These are phyloP conservation scores for Botrytis fragariae DNA, from an alignment of 2,329 filamentous ascomycete genomes.

Conservation along the genomic window DNA sequence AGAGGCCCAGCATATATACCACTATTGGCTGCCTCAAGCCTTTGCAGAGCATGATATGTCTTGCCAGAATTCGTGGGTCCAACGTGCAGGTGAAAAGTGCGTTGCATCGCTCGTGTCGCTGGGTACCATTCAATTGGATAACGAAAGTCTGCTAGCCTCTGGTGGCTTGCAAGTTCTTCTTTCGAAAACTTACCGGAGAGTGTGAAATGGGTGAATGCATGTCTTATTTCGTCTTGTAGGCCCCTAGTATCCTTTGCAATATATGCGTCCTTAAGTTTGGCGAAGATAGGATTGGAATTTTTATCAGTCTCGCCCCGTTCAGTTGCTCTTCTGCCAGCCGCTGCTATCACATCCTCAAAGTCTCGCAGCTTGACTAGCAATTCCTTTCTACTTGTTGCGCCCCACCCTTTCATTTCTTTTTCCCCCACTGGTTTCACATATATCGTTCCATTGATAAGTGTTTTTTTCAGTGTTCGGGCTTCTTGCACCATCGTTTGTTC, in stretches of 20 bases:
- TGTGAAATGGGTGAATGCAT: conserved; percentile 50
- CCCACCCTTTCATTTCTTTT: not conserved
- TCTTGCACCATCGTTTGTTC: not conserved
- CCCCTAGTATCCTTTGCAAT: conserved; percentile 50
- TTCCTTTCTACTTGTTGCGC: not conserved
- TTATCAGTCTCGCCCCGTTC: conserved; percentile 21
- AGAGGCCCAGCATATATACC: conserved; percentile 92
- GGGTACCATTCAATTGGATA: conserved; percentile 93
- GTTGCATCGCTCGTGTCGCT: conserved; percentile 72
- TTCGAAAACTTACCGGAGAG: conserved; percentile 48
- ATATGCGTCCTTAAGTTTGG: conserved; percentile 55
- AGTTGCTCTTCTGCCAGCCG: conserved; percentile 21
- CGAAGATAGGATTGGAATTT: conserved; percentile 31
- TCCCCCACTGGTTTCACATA: not conserved
- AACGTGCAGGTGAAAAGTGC: conserved; percentile 87
- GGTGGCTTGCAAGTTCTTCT: conserved; percentile 44
- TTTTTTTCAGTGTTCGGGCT: accelerated
- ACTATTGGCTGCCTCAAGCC: conserved; percentile 69
- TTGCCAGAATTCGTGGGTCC: conserved; percentile 98
- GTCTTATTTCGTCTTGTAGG: conserved; percentile 59
- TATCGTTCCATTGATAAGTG: not conserved
- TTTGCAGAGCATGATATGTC: conserved; percentile 89
- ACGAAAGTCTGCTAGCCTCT: conserved; percentile 74
- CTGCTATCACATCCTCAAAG: not conserved
- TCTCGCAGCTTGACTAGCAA: not conserved